Conservation (phyloP, 2,329 filamentous ascomycete genomes). For the Alternaria sp. region DNA sequence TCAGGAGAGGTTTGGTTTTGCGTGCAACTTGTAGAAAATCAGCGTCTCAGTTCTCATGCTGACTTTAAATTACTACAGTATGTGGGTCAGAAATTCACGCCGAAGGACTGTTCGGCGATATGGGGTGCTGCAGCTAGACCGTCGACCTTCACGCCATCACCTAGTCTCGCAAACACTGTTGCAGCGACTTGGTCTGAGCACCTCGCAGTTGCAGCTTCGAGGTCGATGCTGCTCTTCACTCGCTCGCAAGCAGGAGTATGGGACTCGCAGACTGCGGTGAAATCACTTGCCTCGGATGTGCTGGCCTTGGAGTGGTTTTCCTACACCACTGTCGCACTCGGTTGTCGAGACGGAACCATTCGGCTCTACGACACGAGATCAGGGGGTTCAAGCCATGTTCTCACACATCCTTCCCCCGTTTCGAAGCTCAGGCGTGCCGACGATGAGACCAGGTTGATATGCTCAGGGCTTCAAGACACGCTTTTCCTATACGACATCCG, state of each 20-base stretch:
- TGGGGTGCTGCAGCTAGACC: constrained; percentile 41
- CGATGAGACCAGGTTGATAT: constrained; percentile 38
- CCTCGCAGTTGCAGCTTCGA: constrained; percentile 46
- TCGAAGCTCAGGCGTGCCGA: constrained; percentile 38
- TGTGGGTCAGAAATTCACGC: constrained; percentile 42
- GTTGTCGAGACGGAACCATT: constrained; percentile 47
- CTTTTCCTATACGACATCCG: constrained; percentile 48
- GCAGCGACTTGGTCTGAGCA: constrained; percentile 36
- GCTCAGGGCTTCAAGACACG: constrained; percentile 38
- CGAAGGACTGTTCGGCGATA: constrained; percentile 36
- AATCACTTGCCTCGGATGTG: constrained; percentile 38
- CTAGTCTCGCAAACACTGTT: constrained; percentile 22
- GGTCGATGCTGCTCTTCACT: constrained; percentile 36
- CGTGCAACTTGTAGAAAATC: background rate
- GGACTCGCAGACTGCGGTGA: constrained; percentile 21
- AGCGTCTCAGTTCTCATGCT: background rate
- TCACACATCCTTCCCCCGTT: constrained; percentile 40
- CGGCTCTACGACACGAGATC: constrained; percentile 46
- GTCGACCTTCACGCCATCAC: constrained; percentile 21
- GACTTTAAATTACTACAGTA: constrained; percentile 10
- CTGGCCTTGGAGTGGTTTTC: constrained; percentile 49
- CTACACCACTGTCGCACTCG: constrained; percentile 41
- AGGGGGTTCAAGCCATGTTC: constrained; percentile 32
- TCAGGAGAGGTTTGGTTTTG: background rate
- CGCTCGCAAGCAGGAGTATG: constrained; percentile 33